Evolutionary conservation across 2,329 filamentous ascomycete genomes (phyloP).

Genomic region (Periconia sp.): DNA sequence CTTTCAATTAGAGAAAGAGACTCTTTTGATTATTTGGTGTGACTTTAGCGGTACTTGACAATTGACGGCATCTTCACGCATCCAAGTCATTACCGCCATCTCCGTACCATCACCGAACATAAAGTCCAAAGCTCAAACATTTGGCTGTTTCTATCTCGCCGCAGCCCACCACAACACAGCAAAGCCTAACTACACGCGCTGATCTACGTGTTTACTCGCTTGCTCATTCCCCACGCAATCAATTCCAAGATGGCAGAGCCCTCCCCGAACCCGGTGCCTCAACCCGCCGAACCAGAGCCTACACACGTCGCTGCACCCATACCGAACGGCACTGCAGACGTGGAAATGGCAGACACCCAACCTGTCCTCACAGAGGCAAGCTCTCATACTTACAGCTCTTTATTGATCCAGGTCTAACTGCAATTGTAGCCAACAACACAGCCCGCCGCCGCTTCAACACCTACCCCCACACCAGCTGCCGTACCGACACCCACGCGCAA

Average conservation of each 20-base stretch:
- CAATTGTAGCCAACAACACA: constrained; percentile 14
- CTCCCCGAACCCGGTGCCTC: constrained; percentile 17
- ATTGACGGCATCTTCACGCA: no score
- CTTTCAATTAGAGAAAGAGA: no score
- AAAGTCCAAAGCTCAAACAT: constrained; percentile 18
- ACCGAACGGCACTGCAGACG: constrained; percentile 32
- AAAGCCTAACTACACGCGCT: no score
- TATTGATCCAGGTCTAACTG: no score
- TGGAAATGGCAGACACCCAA: constrained; percentile 37
- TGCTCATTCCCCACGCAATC: no score
- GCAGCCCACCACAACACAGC: no score
- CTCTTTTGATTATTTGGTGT: no score
- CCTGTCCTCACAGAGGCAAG: constrained; percentile 13
- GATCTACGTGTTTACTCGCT: no score
- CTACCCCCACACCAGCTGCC: constrained; percentile 19
- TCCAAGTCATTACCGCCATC: constrained; percentile 5
- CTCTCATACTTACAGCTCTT: neutral
- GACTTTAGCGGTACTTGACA: no score
- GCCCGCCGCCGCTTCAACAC: constrained; percentile 10
- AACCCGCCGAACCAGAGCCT: constrained; percentile 23
- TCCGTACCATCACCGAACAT: constrained; percentile 25
- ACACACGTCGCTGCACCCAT: constrained; percentile 20
- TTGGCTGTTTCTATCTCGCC: no score
- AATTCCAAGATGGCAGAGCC: constrained; percentile 30
- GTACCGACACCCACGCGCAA: constrained; percentile 38